A percentile compares a stretch with the other conserved stretches of the same genome.
Conservation (phyloP, 495 filamentous ascomycete genomes). For the Corynascus novoguineensis region DNA sequence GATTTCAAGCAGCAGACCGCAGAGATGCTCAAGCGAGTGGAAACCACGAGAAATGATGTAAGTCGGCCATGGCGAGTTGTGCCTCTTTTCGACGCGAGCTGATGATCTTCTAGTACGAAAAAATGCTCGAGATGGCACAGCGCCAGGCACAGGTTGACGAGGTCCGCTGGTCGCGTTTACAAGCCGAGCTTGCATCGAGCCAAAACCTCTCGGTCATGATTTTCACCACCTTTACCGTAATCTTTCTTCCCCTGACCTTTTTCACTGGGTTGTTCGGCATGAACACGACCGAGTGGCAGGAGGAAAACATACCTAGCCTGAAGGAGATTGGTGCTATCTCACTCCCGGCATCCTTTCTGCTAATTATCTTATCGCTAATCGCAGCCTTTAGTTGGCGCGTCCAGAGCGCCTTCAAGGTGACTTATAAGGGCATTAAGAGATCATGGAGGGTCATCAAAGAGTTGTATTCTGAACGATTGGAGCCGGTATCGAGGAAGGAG, state of each 20-base stretch:
- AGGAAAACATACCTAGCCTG: slow-evolving; percentile 35
- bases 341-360: slow-evolving; percentile 34
- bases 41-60: slow-evolving; percentile 42
- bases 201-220: slow-evolving; percentile 63
- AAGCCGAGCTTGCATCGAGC: slow-evolving; percentile 57
- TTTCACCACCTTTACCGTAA: slow-evolving; percentile 64
- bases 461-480: slow-evolving; percentile 21
- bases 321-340: slow-evolving; percentile 37
- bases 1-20: slow-evolving; percentile 53
- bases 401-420: slow-evolving; percentile 28
- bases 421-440: slow-evolving; percentile 17
- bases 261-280: slow-evolving; percentile 64
- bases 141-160: slow-evolving; percentile 66
- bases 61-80: slow-evolving; percentile 6
- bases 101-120: slow-evolving; percentile 46
- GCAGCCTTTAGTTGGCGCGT: slow-evolving; percentile 40
- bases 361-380: slow-evolving; percentile 38
- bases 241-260: slow-evolving; percentile 61
- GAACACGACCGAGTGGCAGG: slow-evolving; percentile 60
- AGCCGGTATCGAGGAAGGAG: slow-evolving; percentile 27
- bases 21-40: slow-evolving; percentile 54
- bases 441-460: slow-evolving; percentile 10
- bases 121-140: slow-evolving; percentile 62
- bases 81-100: background rate
- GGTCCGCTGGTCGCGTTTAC: slow-evolving; percentile 56